Evolutionary conservation across 331 rosid species (phyloP).

Genomic region (Cydonia oblonga): DNA sequence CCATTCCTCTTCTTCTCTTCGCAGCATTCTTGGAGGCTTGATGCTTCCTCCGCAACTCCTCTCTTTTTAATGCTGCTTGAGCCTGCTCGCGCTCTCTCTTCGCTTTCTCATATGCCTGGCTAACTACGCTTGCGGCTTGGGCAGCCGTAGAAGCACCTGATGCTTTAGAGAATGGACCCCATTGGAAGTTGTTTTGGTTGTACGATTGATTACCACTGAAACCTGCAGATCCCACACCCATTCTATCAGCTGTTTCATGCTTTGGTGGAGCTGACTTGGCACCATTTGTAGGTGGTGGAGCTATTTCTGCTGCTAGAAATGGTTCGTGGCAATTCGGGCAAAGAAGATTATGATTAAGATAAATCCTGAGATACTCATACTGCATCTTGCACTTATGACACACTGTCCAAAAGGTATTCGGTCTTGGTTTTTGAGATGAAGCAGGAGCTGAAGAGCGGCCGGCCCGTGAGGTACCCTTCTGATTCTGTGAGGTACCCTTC

Average conservation of each 20-base stretch:
- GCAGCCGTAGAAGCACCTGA: slow-evolving; percentile 16
- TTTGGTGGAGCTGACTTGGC: slow-evolving; percentile 14
- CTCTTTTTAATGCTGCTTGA: slow-evolving; percentile 20
- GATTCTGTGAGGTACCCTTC: slow-evolving; percentile 8
- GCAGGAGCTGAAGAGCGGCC: slow-evolving; percentile 14
- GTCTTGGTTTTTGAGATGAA: slow-evolving; percentile 13
- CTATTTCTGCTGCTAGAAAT: slow-evolving; percentile 25
- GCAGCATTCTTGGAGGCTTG: slow-evolving; percentile 19
- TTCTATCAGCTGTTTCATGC: background rate
- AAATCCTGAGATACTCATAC: slow-evolving; percentile 31
- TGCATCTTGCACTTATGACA: slow-evolving; percentile 36
- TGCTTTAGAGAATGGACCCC: slow-evolving; percentile 24
- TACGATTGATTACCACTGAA: slow-evolving; percentile 7
- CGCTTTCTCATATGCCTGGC: slow-evolving; percentile 32
- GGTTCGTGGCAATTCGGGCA: slow-evolving; percentile 36
- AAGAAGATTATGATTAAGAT: slow-evolving; percentile 32
- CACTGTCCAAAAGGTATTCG: slow-evolving; percentile 32
- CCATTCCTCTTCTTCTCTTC: slow-evolving; percentile 20
- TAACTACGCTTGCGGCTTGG: slow-evolving; percentile 33
- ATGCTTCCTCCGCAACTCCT: slow-evolving; percentile 24
- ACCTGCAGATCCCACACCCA: slow-evolving; percentile 10
- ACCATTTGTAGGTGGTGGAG: slow-evolving; percentile 25
- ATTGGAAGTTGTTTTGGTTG: slow-evolving; percentile 20
- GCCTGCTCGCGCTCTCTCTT: slow-evolving; percentile 32
- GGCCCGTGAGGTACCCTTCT: slow-evolving; percentile 11